Evolutionary conservation across 2,329 filamentous ascomycete species (phyloP).

Genomic region (Aspergillus ruber): DNA sequence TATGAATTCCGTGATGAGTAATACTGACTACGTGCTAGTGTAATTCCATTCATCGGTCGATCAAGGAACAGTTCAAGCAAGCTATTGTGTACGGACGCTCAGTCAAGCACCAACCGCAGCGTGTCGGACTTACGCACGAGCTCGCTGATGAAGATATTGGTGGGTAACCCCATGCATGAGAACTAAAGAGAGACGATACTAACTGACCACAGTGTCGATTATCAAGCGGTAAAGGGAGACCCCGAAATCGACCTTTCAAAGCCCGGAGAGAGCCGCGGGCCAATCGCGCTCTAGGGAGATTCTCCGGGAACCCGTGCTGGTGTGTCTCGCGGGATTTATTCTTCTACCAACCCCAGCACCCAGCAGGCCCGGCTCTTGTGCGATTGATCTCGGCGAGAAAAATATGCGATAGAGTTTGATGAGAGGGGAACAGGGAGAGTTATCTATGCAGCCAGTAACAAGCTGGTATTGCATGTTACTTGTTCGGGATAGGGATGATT

Average conservation of each 20-base stretch:
- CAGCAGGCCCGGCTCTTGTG: constrained; percentile 22
- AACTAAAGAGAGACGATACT: constrained; percentile 9
- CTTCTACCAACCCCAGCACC: constrained; percentile 12
- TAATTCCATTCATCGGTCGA: constrained; percentile 93
- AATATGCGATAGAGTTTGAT: not conserved
- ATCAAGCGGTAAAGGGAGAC: constrained; percentile 55
- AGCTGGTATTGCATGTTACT: constrained; percentile 14
- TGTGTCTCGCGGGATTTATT: constrained; percentile 11
- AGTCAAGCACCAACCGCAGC: constrained; percentile 96
- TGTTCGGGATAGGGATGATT: constrained; percentile 6
- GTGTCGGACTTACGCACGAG: constrained; percentile 85
- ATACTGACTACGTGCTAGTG: constrained; percentile 56
- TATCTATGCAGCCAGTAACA: constrained; percentile 15
- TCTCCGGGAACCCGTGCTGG: constrained; percentile 2
- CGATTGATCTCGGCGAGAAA: constrained; percentile 22
- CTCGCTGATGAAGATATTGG: constrained; percentile 95
- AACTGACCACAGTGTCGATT: constrained; percentile 51
- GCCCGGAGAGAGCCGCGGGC: constrained; percentile 21
- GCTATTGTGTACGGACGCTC: constrained; percentile 97
- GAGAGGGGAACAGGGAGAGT: constrained; percentile 7
- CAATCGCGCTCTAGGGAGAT: constrained; percentile 18
- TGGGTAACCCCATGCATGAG: constrained; percentile 42
- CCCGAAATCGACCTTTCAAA: constrained; percentile 15
- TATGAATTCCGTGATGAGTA: not conserved
- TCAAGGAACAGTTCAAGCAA: constrained; percentile 89